phyloP scores from a whole-genome alignment of 352 stramenopile species.

The Phytophthora tentaculata region DNA sequence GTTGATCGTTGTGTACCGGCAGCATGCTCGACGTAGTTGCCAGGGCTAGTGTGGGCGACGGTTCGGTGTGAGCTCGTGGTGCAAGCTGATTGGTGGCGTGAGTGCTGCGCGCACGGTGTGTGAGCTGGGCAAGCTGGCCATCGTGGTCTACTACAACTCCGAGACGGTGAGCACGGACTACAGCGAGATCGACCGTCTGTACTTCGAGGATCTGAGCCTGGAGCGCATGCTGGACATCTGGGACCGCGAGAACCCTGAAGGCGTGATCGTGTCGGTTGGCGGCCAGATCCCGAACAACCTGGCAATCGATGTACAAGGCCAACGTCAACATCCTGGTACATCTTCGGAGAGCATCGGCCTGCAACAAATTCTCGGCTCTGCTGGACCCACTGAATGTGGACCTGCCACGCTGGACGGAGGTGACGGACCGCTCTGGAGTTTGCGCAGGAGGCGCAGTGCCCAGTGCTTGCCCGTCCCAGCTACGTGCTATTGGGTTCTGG shows the following conservation, averaged over 20 bases:
- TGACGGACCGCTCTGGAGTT: slow-evolving; percentile 95
- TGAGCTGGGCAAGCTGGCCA: slow-evolving; percentile 86
- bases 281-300: slow-evolving; percentile 98
- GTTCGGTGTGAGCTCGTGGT: too few relatives aligned
- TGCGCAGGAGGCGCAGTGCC: slow-evolving; percentile 93
- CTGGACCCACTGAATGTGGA: slow-evolving; percentile 94
- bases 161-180: slow-evolving; percentile 98
- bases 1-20: too few relatives aligned
- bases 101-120: slow-evolving; percentile 81
- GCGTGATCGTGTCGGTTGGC: slow-evolving; percentile 94
- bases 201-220: slow-evolving; percentile 95
- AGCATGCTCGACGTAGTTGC: too few relatives aligned
- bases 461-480: slow-evolving; percentile 95
- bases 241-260: slow-evolving; percentile 82
- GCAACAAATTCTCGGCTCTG: slow-evolving; percentile 94
- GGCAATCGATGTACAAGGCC: slow-evolving; percentile 89
- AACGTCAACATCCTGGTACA: slow-evolving; percentile 81
- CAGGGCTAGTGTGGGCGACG: too few relatives aligned
- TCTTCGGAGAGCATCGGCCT: slow-evolving; percentile 95
- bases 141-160: slow-evolving; percentile 97
- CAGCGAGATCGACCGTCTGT: slow-evolving; percentile 97
- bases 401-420: slow-evolving; percentile 81
- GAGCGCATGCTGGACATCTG: slow-evolving; percentile 97
- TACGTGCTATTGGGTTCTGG: slow-evolving; percentile 98
- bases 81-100: slow-evolving; percentile 98